A percentile compares a stretch with the other conserved stretches of the same genome.
Conservation (phyloP, 1,139 yeast genomes). For the Yamadazyma jaroonii region DNA sequence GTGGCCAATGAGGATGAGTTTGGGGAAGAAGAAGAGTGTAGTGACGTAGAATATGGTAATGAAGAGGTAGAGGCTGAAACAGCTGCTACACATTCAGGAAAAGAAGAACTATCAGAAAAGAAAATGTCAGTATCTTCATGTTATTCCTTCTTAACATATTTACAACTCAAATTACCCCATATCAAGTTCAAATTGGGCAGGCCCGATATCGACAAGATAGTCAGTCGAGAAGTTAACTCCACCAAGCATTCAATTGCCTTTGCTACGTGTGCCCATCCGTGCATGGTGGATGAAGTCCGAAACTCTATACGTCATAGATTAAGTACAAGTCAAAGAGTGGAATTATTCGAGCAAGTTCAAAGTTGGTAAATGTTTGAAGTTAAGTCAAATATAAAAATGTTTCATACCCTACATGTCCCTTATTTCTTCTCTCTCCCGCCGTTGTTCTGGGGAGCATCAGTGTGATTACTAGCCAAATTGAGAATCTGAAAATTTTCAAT, state of each 20-base stretch:
- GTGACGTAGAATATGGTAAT: no score
- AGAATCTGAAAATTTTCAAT: slow-evolving; percentile 8
- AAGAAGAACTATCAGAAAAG: background rate
- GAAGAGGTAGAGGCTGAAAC: no score
- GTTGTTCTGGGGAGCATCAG: background rate
- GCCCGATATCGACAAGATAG: slow-evolving; percentile 24
- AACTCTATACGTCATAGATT: slow-evolving; percentile 20
- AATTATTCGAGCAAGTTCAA: slow-evolving; percentile 27
- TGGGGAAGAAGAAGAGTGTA: background rate
- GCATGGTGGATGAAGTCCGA: slow-evolving; percentile 32
- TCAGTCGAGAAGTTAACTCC: slow-evolving; percentile 19
- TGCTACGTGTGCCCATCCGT: slow-evolving; percentile 36
- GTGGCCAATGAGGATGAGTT: background rate
- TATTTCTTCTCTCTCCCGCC: no score
- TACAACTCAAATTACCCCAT: slow-evolving; percentile 18
- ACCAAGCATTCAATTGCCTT: slow-evolving; percentile 28
- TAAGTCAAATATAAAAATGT: background rate
- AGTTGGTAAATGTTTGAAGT: slow-evolving; percentile 19
- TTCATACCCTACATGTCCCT: background rate
- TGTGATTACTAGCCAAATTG: no score
- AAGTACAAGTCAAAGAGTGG: slow-evolving; percentile 20
- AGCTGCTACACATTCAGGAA: no score
- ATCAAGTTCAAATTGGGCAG: slow-evolving; percentile 27
- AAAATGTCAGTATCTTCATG: background rate
- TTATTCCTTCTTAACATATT: slow-evolving; percentile 4